Evolutionary conservation across 257 asterid genomes (phyloP).

Genomic region (Ilex asprella): DNA sequence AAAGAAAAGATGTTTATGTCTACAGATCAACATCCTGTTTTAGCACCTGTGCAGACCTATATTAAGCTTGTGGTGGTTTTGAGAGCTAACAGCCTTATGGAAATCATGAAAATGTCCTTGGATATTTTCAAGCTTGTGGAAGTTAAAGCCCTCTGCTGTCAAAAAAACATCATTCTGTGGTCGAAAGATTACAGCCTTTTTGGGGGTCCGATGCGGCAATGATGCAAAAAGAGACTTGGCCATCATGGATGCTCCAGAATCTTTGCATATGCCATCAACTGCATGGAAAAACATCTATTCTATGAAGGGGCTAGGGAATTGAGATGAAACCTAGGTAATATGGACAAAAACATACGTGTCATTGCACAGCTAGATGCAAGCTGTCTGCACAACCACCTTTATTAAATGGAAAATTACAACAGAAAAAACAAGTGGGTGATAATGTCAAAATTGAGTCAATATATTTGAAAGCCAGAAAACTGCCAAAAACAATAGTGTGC

Average conservation of each 20-base stretch:
- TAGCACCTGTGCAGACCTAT: slow-evolving; percentile 59
- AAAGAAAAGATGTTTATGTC: slow-evolving; percentile 15
- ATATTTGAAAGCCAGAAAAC: neutral
- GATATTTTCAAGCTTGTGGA: slow-evolving; percentile 47
- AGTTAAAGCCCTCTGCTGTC: slow-evolving; percentile 47
- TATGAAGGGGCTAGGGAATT: slow-evolving; percentile 38
- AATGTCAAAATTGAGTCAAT: neutral
- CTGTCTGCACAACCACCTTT: slow-evolving; percentile 11
- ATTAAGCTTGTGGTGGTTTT: slow-evolving; percentile 48
- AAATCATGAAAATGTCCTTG: slow-evolving; percentile 55
- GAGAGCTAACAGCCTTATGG: slow-evolving; percentile 52
- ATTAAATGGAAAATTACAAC: slow-evolving; percentile 1
- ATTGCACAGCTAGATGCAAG: slow-evolving; percentile 8
- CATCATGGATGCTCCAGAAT: slow-evolving; percentile 80
- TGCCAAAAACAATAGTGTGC: neutral
- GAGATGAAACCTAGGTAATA: slow-evolving; percentile 21
- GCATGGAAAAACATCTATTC: slow-evolving; percentile 79
- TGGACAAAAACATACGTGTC: slow-evolving; percentile 15
- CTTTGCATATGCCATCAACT: slow-evolving; percentile 82
- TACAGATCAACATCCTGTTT: slow-evolving; percentile 20
- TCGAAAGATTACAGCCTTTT: slow-evolving; percentile 44
- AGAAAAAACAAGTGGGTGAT: neutral
- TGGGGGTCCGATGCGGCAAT: slow-evolving; percentile 44
- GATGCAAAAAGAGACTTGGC: slow-evolving; percentile 94
- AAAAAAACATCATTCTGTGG: slow-evolving; percentile 44